phyloP scores from a whole-genome alignment of 768 basidiomycete species.

The Tremella fuciformis region DNA sequence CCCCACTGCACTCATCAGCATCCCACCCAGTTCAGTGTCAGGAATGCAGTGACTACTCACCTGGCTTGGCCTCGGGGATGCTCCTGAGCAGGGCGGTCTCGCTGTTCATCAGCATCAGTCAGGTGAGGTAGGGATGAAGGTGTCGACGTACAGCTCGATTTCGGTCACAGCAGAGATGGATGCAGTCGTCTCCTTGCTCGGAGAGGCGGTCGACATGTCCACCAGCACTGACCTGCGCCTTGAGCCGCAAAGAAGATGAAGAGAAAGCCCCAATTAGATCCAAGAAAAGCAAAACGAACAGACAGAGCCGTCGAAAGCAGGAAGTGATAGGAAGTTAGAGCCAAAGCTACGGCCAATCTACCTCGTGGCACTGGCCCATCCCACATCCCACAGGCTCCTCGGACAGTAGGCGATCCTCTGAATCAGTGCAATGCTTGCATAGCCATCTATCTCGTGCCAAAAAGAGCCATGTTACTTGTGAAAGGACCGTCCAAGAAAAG shows the following conservation, averaged over 20 bases:
- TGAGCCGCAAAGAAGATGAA: no score
- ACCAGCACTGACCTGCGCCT: no score
- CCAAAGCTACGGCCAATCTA: not conserved
- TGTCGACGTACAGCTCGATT: slow-evolving; percentile 6
- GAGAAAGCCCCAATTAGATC: no score
- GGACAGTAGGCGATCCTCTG: no score
- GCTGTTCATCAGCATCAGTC: slow-evolving; percentile 14
- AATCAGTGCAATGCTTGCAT: no score
- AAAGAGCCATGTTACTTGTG: not conserved
- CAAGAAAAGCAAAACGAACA: no score
- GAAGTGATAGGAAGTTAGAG: no score
- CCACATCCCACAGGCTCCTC: no score
- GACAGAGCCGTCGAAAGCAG: no score
- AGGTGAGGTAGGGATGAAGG: not conserved
- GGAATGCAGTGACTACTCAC: slow-evolving; percentile 15
- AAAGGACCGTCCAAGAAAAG: not conserved
- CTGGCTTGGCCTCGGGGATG: slow-evolving; percentile 20
- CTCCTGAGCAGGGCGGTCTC: slow-evolving; percentile 31
- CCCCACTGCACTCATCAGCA: slow-evolving; percentile 31
- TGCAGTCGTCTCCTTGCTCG: no score
- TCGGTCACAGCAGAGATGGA: not conserved
- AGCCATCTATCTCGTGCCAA: no score
- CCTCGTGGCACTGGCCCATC: not conserved
- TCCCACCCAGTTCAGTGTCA: not conserved
- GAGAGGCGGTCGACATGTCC: no score